phyloP scores from a whole-genome alignment of 2,329 filamentous ascomycete genomes.

The Botrytis elliptica region DNA sequence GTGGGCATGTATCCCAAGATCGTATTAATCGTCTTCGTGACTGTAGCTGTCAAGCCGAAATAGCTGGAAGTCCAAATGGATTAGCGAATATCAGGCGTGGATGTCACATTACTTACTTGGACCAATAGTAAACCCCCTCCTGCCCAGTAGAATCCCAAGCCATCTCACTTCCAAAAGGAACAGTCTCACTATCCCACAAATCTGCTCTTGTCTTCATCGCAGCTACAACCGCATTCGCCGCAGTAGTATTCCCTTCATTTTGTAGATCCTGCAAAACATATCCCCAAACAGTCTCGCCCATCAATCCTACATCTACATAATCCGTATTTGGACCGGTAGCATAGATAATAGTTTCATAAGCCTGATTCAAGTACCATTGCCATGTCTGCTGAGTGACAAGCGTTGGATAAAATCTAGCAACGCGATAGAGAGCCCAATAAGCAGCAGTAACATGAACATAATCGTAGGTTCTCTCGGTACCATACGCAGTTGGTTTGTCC shows the following conservation, averaged over 20 bases:
- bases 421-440: conserved; percentile 59
- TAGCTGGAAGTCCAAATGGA: conserved; percentile 35
- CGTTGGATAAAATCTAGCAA: conserved; percentile 49
- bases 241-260: conserved; percentile 45
- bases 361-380: conserved; percentile 56
- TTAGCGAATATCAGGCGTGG: not conserved
- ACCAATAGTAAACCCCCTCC: conserved; percentile 61
- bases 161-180: conserved; percentile 61
- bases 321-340: conserved; percentile 42
- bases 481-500: conserved; percentile 48
- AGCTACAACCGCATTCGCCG: conserved; percentile 44
- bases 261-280: conserved; percentile 52
- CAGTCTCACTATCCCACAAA: conserved; percentile 50
- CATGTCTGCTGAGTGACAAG: conserved; percentile 45
- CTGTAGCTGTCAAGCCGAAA: conserved; percentile 49
- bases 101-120: conserved; percentile 32
- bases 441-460: conserved; percentile 56
- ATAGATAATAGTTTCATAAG: conserved; percentile 50
- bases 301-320: conserved; percentile 51
- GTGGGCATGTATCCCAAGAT: conserved; percentile 58
- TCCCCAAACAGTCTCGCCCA: conserved; percentile 60
- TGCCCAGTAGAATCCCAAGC: conserved; percentile 63
- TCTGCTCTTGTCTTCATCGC: conserved; percentile 51
- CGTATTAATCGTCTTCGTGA: conserved; percentile 52
- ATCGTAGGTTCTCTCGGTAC: conserved; percentile 54